Conservation (phyloP, 441 rosid species). For the Melastoma candidum region DNA sequence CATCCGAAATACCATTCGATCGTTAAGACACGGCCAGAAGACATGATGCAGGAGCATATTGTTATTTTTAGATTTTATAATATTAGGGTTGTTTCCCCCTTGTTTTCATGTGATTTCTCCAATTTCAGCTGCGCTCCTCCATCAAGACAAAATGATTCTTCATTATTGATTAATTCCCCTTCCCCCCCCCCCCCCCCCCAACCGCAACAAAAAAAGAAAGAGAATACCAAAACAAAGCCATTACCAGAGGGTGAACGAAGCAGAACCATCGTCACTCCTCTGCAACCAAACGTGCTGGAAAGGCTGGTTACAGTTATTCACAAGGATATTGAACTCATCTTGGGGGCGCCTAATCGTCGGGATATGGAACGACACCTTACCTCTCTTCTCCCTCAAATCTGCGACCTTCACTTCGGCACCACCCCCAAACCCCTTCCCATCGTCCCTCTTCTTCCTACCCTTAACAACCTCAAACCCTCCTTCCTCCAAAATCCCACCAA, state of each 20-base stretch:
- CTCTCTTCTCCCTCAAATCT: constrained; percentile 24
- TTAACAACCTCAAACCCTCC: constrained; percentile 65
- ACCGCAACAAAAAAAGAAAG: background rate
- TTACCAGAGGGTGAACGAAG: constrained; percentile 82
- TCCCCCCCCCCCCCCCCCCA: too few species aligned
- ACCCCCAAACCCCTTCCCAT: constrained; percentile 13
- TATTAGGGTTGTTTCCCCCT: too few species aligned
- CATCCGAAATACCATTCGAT: too few species aligned
- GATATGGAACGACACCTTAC: constrained; percentile 64
- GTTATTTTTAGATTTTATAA: too few species aligned
- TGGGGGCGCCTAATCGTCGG: constrained; percentile 67
- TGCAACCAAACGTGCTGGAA: constrained; percentile 82
- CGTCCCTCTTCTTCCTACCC: constrained; percentile 55
- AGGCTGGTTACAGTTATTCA: constrained; percentile 55
- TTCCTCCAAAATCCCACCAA: constrained; percentile 16
- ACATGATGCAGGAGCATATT: too few species aligned
- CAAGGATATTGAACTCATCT: constrained; percentile 53
- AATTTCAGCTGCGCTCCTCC: too few species aligned
- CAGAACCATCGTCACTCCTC: constrained; percentile 49
- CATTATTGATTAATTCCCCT: too few species aligned
- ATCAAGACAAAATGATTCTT: too few species aligned
- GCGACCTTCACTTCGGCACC: constrained; percentile 36
- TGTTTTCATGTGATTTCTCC: too few species aligned
- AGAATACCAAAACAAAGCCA: background rate
- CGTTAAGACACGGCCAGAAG: too few species aligned